phyloP scores from a whole-genome alignment of 2,329 filamentous ascomycete species.

The Lachnellula subtilissima region DNA sequence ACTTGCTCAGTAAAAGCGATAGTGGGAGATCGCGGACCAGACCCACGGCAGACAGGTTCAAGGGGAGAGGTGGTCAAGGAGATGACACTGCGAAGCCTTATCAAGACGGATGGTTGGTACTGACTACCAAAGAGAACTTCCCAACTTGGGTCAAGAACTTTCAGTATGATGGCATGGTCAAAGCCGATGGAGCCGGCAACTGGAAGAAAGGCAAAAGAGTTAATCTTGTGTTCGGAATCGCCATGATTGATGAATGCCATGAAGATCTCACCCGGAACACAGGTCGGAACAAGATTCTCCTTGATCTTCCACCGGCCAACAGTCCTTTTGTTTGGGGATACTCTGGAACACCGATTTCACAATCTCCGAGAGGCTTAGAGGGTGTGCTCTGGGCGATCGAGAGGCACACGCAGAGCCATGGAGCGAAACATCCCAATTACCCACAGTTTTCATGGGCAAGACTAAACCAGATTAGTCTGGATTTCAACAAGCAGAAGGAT shows the following conservation, averaged over 20 bases:
- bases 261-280: slow-evolving; percentile 11
- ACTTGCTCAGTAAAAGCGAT: background rate
- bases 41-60: background rate
- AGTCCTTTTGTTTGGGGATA: slow-evolving; percentile 16
- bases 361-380: slow-evolving; percentile 11
- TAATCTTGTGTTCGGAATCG: slow-evolving; percentile 13
- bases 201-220: background rate
- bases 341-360: slow-evolving; percentile 14
- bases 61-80: background rate
- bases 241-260: slow-evolving; percentile 18
- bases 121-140: slow-evolving; percentile 8
- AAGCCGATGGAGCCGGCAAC: background rate
- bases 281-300: slow-evolving; percentile 3
- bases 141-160: slow-evolving; percentile 9
- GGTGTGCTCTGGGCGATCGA: slow-evolving; percentile 16
- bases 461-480: slow-evolving; percentile 7
- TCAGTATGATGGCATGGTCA: background rate
- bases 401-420: slow-evolving; percentile 3
- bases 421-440: background rate
- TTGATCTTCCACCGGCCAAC: slow-evolving; percentile 4
- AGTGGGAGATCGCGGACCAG: background rate
- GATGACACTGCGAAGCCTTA: background rate
- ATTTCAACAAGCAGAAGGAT: slow-evolving; percentile 9
- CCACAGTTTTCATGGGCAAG: background rate
- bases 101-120: slow-evolving; percentile 13